Evolutionary conservation across 305 asterid genomes (phyloP), one percentile per base, ranked within the genome.

Genomic region (Andrographis paniculata): DNA sequence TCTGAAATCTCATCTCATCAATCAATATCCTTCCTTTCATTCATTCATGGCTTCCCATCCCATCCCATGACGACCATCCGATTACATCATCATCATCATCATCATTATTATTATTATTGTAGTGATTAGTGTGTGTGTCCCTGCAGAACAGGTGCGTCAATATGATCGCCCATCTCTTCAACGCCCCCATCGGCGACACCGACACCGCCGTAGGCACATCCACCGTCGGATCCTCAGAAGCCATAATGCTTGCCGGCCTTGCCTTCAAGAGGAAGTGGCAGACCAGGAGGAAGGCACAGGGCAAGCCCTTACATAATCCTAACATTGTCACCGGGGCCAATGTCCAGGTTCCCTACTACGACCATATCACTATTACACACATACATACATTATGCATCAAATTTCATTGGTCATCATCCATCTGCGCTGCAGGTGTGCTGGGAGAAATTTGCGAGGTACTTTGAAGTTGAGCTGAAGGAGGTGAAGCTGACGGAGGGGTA

Each of bases 241-340:
- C 72, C 24, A 73, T 73, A 61, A 73, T 66, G 80, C 77, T 73
- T 50, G 74, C 76, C 2, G 80, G 80, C 33, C 80, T 73, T 62
- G 76, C 80, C 59, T 69, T 73, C 50, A 73, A 73, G 23, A 67
- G 80, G 59, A 73, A 69, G 65, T 69, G 80, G 80, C 80, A 73
- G 19, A 69, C 77, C 1, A 73, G 45, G 65, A 65, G 74, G 28
- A 69, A 70, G 63, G 71, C 61, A 17, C 47, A 48, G 58, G 71
- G 69, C 17, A 69, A 69, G 61, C 74, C 69, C 31, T 66, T 10
- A 1, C 69, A 69, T 62, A 73, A 63, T 28, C 80, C 77, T 36
- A 73, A 73, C 37, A 73, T 73, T n/a, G 77, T 73, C 56, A 69
- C 77, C 6, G 74, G 80, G 53, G 73, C 80, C 46, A 73, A 73